phyloP scores from a whole-genome alignment of 1,139 yeast genomes.

The Magnusiomyces ingens region DNA sequence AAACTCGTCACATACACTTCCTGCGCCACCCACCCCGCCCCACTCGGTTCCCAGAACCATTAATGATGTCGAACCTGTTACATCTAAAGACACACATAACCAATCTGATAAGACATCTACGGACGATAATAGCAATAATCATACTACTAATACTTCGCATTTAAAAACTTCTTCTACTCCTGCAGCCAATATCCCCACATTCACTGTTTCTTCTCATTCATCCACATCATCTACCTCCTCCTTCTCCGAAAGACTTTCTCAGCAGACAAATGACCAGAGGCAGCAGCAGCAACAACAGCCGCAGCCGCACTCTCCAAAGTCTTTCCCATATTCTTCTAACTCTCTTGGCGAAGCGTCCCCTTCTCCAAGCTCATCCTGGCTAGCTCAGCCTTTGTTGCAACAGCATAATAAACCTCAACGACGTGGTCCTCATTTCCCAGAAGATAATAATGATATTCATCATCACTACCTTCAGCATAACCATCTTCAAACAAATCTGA shows the following conservation, averaged over 20 bases:
- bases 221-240: no score
- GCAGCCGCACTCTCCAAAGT: no score
- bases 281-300: no score
- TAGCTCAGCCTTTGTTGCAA: slow-evolving; percentile 11
- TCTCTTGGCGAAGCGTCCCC: slow-evolving; percentile 17
- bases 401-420: no score
- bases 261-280: no score
- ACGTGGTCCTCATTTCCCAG: no score
- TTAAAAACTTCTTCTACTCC: background rate
- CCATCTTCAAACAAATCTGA: no score
- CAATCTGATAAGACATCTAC: background rate
- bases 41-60: background rate
- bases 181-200: background rate
- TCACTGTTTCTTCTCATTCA: slow-evolving; percentile 4
- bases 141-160: background rate
- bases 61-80: background rate
- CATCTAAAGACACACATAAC: background rate
- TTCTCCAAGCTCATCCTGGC: slow-evolving; percentile 25
- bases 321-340: background rate
- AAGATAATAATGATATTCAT: no score
- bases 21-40: slow-evolving; percentile 6
- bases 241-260: no score
- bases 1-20: background rate
- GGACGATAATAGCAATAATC: background rate
- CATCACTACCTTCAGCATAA: no score